Percentiles rank a stretch among this genome's conserved stretches.
These are phyloP conservation scores for Datura wrightii DNA, from an alignment of 257 asterid species.

Conservation along the genomic window DNA sequence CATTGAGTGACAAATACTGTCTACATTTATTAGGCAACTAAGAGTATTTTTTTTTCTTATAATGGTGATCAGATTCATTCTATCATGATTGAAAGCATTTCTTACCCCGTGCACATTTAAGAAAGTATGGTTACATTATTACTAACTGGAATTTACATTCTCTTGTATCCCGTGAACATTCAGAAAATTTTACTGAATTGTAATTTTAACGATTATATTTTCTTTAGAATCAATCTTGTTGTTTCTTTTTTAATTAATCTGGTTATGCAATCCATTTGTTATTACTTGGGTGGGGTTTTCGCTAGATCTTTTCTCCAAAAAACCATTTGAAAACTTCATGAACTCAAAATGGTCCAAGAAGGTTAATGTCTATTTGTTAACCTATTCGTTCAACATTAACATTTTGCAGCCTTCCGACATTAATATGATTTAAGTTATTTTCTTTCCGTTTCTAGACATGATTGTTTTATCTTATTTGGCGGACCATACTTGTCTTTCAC, in stretches of 20 bases:
- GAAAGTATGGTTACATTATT: neutral
- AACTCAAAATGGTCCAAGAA: neutral
- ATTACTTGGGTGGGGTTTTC: neutral
- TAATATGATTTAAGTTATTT: neutral
- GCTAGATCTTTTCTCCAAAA: neutral
- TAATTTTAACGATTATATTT: neutral
- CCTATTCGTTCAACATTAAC: neutral
- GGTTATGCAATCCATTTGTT: neutral
- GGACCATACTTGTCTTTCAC: neutral
- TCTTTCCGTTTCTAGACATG: neutral
- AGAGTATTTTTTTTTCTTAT: neutral
- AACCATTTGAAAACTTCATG: neutral
- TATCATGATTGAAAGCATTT: conserved; percentile 11
- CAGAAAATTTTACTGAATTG: neutral
- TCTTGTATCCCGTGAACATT: conserved; percentile 4
- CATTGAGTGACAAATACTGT: neutral
- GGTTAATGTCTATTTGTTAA: neutral
- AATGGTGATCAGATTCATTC: neutral
- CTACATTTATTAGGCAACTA: neutral
- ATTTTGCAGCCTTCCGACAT: neutral
- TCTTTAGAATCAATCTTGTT: neutral
- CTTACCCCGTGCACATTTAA: neutral
- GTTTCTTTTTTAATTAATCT: neutral
- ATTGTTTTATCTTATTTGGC: neutral
- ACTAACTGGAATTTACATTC: neutral